Base-by-base conservation (phyloP, 495 filamentous ascomycete species). In the Penicillium egyptiacum region DNA sequence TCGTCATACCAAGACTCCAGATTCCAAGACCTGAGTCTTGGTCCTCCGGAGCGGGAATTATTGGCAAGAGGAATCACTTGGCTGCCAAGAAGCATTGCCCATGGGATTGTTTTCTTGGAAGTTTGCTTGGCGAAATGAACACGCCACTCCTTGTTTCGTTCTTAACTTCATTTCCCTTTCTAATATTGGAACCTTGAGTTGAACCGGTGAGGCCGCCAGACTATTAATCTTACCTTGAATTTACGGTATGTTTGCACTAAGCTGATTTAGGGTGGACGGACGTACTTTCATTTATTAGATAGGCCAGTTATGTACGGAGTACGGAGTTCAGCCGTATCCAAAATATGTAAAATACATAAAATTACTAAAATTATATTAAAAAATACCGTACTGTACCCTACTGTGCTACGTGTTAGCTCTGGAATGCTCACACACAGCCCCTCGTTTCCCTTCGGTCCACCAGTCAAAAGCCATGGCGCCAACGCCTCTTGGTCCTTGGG, bases 11-110 rank as follows among this genome's bases (percentile, higher is more conserved):
- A 59, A 67, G 62, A 52, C 53, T 26, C 37, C 56, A 48, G 41
- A 46, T n/a, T 35, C 53, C 57, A 47, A 58, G 57, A 54, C 23
- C 44, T 52, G n/a, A 54, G 43, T 53, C 57, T 60, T 63, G 61
- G 64, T 57, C 35, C 50, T 33, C 61, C 66, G 63, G 66, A 67
- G 66, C 66, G 66, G 65, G 64, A 68, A 56, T 66, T 55, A 55
- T 55, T 65, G 64, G 64, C 64, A 64, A 61, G 60, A 66, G 66
- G 64, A 61, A 66, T 62, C 46, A 59, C 66, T 69, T 69, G 66
- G 66, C 66, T 69, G 66, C 66, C 63, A 68, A 68, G 66, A 66
- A 41, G 52, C 35, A 59, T 55, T n/a, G 60, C 60, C 35, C 60
- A 60, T 55, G 25, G 50, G 37, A 42, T 41, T n/a, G n/a, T 49